Evolutionary conservation across 176 grass and related monocot genomes (phyloP).

Genomic region (Triticum turgidum): DNA sequence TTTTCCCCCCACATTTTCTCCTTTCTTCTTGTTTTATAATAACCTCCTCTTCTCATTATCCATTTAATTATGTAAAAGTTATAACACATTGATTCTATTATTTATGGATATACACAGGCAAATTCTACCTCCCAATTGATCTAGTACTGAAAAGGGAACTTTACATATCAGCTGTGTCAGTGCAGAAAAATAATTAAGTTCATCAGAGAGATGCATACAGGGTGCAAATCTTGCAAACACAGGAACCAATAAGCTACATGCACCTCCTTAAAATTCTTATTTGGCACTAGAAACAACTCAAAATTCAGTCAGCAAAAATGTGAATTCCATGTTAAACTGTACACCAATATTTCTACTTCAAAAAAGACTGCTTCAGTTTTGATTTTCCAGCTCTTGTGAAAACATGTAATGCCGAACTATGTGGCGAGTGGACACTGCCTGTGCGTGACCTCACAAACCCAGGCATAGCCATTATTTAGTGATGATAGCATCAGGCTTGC

Average conservation of each 20-base stretch:
- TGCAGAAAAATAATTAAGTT: conserved; percentile 17
- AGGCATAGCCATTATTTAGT: conserved; percentile 31
- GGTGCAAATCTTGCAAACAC: background rate
- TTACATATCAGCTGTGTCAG: background rate
- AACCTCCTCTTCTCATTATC: background rate
- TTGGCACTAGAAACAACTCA: conserved; percentile 20
- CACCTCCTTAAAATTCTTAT: conserved; percentile 21
- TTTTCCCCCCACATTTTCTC: background rate
- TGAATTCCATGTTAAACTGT: conserved; percentile 29
- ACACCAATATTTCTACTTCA: conserved; percentile 18
- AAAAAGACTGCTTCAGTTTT: conserved; percentile 27
- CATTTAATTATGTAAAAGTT: background rate
- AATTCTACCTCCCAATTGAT: background rate
- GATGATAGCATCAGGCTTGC: background rate
- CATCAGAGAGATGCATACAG: background rate
- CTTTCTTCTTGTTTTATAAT: background rate
- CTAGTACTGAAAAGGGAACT: background rate
- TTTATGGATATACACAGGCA: background rate
- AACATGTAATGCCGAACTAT: conserved; percentile 11
- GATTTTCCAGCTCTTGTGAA: conserved; percentile 12
- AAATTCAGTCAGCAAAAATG: conserved; percentile 8
- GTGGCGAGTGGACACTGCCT: background rate
- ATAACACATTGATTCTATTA: background rate
- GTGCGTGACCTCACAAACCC: background rate
- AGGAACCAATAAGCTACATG: conserved; percentile 21